Evolutionary conservation across 2,329 filamentous ascomycete species (phyloP), one percentile per base, ranked within the genome.

Genomic region (Ceratocystiopsis sp.): DNA sequence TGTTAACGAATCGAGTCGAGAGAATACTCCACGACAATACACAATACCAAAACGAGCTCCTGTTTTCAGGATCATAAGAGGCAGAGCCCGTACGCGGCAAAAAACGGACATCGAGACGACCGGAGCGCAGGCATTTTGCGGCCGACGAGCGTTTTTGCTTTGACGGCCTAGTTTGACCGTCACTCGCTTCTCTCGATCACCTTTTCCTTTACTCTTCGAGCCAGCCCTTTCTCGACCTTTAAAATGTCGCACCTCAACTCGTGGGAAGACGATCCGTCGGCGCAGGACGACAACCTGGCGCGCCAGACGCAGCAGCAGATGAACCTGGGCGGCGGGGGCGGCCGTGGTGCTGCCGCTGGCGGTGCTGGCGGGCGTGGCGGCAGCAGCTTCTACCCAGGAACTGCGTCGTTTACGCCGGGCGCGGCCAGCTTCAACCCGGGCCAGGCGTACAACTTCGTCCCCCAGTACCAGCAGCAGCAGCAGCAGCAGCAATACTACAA

Each of bases 191-290:
- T 29, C 5, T 29, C 25, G 7, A 29, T 29, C 25, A 8, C 25
- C 10, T 29, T 11, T 29, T 29, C 25, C 9, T 29, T 29, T 29
- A 7, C 9, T 29, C 25, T 11, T 9, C 25, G 25, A 29, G 10
- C 7, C 2, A 29, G 10, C 25, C 25, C 25, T 11, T 10, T 29
- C 2, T 29, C 5, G 4, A 29, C 10, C 25, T 8, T 8, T 2
- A 29, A 29, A 29, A 51, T 51, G 50, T 46, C 87, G 54, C 78
- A 87, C 61, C 82, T 85, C 56, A 86, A 93, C 62, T 94, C 86
- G 49, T 96, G 91, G 84, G 87, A 96, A 66, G 85, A 93, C 57
- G 84, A 87, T 56, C 78, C 79, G 55, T 69, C 79, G 44, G 78
- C 75, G 49, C 80, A 84, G 68, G 80, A 87, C 55, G 80, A 84